Percentiles rank a stretch among this genome's conserved stretches.
These are phyloP conservation scores for Fusarium torulosum DNA, from an alignment of 2,329 filamentous ascomycete species.

Conservation along the genomic window DNA sequence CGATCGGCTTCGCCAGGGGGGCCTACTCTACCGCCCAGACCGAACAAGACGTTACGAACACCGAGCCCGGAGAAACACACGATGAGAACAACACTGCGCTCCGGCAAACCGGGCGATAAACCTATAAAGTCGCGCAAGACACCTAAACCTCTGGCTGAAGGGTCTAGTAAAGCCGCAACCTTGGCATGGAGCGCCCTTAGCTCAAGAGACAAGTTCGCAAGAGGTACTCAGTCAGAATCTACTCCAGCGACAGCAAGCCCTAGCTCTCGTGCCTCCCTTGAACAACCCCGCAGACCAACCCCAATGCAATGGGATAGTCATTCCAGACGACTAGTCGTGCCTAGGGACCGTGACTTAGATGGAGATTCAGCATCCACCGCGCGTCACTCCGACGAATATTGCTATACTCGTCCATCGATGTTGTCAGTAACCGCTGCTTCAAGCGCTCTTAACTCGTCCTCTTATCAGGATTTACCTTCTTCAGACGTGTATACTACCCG, in stretches of 20 bases:
- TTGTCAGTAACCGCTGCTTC: conserved; percentile 69
- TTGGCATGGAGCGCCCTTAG: conserved; percentile 69
- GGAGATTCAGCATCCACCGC: conserved; percentile 49
- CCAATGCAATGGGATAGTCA: conserved; percentile 67
- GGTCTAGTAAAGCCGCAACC: conserved; percentile 73
- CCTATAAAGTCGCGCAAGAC: conserved; percentile 56
- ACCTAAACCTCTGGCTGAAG: conserved; percentile 60
- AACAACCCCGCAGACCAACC: conserved; percentile 52
- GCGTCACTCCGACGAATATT: conserved; percentile 58
- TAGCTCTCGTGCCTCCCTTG: conserved; percentile 48
- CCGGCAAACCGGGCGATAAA: conserved; percentile 61
- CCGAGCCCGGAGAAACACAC: conserved; percentile 71
- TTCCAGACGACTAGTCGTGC: conserved; percentile 63
- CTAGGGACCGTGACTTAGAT: conserved; percentile 53
- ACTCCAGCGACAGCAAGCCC: conserved; percentile 36
- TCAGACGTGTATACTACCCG: conserved; percentile 36
- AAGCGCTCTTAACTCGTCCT: conserved; percentile 61
- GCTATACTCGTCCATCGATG: conserved; percentile 56
- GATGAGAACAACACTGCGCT: conserved; percentile 72
- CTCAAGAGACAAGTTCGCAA: conserved; percentile 54
- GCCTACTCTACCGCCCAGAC: conserved; percentile 46
- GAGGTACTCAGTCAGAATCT: conserved; percentile 45
- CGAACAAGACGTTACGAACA: conserved; percentile 60
- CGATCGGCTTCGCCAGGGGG: conserved; percentile 51
- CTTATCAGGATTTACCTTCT: conserved; percentile 43